Evolutionary conservation across 257 asterid species (phyloP), one percentile per base, ranked within the genome.

Genomic region (Linderniella brevidens): DNA sequence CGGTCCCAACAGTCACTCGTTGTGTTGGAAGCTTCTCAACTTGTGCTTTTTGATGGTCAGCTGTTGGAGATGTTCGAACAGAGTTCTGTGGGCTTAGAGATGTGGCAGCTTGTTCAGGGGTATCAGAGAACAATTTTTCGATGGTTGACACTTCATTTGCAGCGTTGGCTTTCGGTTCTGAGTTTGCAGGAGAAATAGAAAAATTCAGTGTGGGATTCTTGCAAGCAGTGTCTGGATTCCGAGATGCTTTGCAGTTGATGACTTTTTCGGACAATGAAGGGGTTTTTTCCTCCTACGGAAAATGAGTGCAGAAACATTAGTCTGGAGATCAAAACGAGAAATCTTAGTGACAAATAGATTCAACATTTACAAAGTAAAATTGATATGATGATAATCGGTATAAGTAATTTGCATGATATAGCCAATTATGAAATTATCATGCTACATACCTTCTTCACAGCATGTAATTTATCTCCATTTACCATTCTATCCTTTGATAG

Each of bases 61-160:
- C 5, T 11, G 70, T 39, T 32, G 69, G 54, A 36, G 71, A 48
- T n/a, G 46, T 70, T 58, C 68, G 78, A 8, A 64, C 45, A 13
- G 72, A 53, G 56, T 66, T 71, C 19, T 62, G 48, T 17, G 46
- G 13, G 41, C 42, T 44, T 17, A 46, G 35, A 17, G 86, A 50
- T 45, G 55, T 71, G 45, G 59, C 62, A 17, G 58, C 53, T 60
- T 51, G 72, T 62, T 70, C 75, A 46, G 56, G 74, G 57, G 68
- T 57, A 20, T 58, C 76, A 14, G 72, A 49, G 48, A 72, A 60
- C 62, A 47, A 52, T 54, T 73, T 74, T 62, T 66, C 49, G 20
- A 15, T 8, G 68, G 65, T 52, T 65, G 19, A 35, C 51, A 17
- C 1, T 9, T 46, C 71, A 40, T 53, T 58, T 17, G 46, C 57